Evolutionary conservation across 1,284 basidiomycete genomes (phyloP).

Genomic region (Trichosporon inkin): DNA sequence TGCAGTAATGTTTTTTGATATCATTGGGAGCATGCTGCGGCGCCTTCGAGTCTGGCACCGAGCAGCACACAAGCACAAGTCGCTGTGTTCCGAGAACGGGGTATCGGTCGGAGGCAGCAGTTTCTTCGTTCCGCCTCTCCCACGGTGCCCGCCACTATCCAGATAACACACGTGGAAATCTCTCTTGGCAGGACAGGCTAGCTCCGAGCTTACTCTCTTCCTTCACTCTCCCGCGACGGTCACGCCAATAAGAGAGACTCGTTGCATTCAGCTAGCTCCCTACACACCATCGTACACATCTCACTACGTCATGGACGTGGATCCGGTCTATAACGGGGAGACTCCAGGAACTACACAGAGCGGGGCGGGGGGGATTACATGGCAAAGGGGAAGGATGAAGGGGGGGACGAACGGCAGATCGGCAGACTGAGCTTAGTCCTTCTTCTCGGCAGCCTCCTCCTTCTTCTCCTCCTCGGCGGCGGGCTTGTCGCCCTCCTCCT

Average conservation of each 20-base stretch:
- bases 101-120: too few relatives aligned
- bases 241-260: not conserved
- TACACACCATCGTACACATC: constrained; percentile 7
- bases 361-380: not conserved
- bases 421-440: constrained; percentile 9
- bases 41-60: too few relatives aligned
- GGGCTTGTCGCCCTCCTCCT: constrained; percentile 23
- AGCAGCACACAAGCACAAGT: too few relatives aligned
- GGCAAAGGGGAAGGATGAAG: not conserved
- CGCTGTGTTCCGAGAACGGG: too few relatives aligned
- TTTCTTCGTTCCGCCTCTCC: too few relatives aligned
- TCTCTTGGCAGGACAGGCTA: too few relatives aligned
- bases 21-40: too few relatives aligned
- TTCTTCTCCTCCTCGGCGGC: constrained; percentile 12
- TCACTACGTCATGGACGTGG: not conserved
- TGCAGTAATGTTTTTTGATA: too few relatives aligned
- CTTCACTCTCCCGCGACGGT: too few relatives aligned
- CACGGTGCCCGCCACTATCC: too few relatives aligned
- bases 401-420: not conserved
- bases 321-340: not conserved
- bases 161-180: too few relatives aligned
- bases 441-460: constrained; percentile 11
- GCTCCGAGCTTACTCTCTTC: too few relatives aligned
- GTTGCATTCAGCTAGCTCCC: constrained; percentile 4
- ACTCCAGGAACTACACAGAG: not conserved